Conservation (phyloP, 768 basidiomycete genomes). For the Cantharellus cinnabarinus region DNA sequence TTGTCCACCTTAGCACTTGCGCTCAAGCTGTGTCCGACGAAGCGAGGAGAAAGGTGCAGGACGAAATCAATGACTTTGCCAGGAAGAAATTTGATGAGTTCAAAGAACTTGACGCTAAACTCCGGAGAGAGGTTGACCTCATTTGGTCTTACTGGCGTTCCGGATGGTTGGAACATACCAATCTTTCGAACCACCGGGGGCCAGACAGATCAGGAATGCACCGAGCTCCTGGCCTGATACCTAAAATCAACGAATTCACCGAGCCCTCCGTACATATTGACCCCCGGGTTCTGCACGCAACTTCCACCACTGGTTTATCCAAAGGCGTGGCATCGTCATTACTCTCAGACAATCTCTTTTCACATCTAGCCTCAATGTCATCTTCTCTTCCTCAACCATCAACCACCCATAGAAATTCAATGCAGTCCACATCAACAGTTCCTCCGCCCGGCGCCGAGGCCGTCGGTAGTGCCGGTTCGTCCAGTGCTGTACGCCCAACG, state of each 20-base stretch:
- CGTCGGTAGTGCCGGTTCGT: not conserved
- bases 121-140: slow-evolving; percentile 36
- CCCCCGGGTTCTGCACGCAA: not conserved
- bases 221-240: not conserved
- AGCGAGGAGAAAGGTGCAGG: slow-evolving; percentile 36
- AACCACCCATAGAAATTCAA: not conserved
- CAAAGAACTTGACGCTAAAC: slow-evolving; percentile 30
- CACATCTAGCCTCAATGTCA: not conserved
- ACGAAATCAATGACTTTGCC: slow-evolving; percentile 32
- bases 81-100: slow-evolving; percentile 35
- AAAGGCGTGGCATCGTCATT: not conserved
- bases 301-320: too few relatives aligned
- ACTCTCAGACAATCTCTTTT: not conserved
- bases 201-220: not conserved
- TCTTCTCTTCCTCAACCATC: not conserved
- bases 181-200: not conserved
- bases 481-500: not conserved
- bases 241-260: not conserved
- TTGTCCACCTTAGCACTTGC: slow-evolving; percentile 38
- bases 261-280: not conserved
- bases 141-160: slow-evolving; percentile 43
- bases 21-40: slow-evolving; percentile 35
- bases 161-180: slow-evolving; percentile 12
- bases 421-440: not conserved
- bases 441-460: not conserved